Conservation (phyloP, 163 green algal genomes). For the Smithsoniella earleae region DNA sequence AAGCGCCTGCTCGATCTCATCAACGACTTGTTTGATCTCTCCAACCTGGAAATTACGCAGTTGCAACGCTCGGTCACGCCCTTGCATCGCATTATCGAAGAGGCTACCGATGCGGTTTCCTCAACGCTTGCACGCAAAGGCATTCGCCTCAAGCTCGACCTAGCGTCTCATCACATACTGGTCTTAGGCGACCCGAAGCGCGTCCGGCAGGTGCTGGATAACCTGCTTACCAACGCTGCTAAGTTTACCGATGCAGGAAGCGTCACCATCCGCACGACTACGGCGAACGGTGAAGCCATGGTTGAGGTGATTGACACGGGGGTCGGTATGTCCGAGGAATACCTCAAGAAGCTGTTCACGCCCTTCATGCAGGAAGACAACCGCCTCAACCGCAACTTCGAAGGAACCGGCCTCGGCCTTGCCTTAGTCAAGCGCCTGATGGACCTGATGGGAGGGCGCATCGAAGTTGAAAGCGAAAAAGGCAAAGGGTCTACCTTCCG, state of each 20-base stretch:
- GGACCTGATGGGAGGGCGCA: conserved; percentile 53
- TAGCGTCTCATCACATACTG: too few species aligned
- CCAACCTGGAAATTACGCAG: too few species aligned
- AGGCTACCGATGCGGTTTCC: too few species aligned
- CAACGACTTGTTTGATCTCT: conserved; percentile 69
- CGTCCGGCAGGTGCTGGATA: conserved; percentile 56
- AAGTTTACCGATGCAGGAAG: conserved; percentile 56
- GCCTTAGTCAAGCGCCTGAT: conserved; percentile 62
- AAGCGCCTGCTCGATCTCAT: conserved; percentile 52
- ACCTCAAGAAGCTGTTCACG: conserved; percentile 60
- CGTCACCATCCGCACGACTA: conserved; percentile 38
- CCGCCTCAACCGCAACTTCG: conserved; percentile 67
- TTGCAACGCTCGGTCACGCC: too few species aligned
- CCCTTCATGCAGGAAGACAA: too few species aligned
- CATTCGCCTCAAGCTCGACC: too few species aligned
- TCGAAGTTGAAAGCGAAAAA: conserved; percentile 46
- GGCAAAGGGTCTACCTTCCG: conserved; percentile 44
- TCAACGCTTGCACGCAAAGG: too few species aligned
- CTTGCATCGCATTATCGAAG: too few species aligned
- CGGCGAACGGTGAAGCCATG: conserved; percentile 31
- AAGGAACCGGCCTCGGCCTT: conserved; percentile 67
- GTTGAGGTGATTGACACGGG: conserved; percentile 47
- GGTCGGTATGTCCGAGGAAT: conserved; percentile 58
- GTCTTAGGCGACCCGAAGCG: too few species aligned
- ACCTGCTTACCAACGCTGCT: conserved; percentile 54